Conservation (phyloP, 352 stramenopile species). For the Phytophthora foliorum region DNA sequence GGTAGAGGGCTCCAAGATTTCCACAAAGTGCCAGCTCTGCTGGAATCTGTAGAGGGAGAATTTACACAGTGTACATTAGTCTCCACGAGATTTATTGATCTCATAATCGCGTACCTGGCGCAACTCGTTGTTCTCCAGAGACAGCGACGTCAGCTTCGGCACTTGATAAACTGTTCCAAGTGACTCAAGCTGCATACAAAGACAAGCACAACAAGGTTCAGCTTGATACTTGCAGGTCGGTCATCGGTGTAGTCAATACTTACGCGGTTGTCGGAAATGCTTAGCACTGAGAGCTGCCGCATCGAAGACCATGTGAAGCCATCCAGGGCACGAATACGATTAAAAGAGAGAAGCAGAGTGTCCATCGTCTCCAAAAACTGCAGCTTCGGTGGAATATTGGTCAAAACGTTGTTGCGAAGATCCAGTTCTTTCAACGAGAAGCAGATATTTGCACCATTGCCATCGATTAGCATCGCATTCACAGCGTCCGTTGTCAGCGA, state of each 20-base stretch:
- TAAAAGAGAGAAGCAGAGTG: conserved; percentile 78
- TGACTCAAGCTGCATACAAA: conserved; percentile 55
- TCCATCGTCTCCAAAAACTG: conserved; percentile 61
- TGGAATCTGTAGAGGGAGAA: conserved; percentile 61
- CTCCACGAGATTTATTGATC: background rate
- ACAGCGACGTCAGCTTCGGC: conserved; percentile 72
- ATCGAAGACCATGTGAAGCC: conserved; percentile 69
- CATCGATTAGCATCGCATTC: conserved; percentile 47
- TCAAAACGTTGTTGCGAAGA: conserved; percentile 76
- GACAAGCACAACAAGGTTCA: conserved; percentile 10
- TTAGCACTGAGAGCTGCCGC: conserved; percentile 70
- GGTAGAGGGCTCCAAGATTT: conserved; percentile 66
- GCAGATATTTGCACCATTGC: conserved; percentile 39
- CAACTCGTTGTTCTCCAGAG: conserved; percentile 88
- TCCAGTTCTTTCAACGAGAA: conserved; percentile 76
- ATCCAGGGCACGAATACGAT: conserved; percentile 64
- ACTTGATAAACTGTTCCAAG: conserved; percentile 71
- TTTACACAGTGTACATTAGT: background rate
- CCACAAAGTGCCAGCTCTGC: conserved; percentile 64
- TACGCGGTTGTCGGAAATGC: conserved; percentile 77
- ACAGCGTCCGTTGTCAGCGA: conserved; percentile 64
- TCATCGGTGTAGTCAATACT: background rate
- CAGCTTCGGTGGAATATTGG: conserved; percentile 52
- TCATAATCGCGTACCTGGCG: conserved; percentile 51
- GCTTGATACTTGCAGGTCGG: background rate